These are phyloP conservation scores for Solanum peruvianum DNA, from an alignment of 257 asterid genomes.

Conservation along the genomic window DNA sequence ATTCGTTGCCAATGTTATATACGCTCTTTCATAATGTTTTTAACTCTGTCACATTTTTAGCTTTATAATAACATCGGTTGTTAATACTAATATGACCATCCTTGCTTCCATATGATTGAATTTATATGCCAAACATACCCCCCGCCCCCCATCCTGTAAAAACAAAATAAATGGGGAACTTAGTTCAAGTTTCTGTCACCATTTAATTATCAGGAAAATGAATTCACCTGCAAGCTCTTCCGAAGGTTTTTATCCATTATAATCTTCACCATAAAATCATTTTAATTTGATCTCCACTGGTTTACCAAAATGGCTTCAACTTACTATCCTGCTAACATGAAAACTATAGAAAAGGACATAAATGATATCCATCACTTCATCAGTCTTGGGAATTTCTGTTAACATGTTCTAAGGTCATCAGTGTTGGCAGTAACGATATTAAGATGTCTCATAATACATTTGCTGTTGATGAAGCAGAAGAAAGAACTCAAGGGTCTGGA, in stretches of 20 bases:
- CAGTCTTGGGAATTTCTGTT: neutral
- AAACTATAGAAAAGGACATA: neutral
- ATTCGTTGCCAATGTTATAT: neutral
- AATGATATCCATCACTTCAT: neutral
- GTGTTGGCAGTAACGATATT: conserved; percentile 2
- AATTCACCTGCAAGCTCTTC: neutral
- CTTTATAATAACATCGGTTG: neutral
- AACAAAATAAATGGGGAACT: neutral
- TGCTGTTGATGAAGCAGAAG: conserved; percentile 25
- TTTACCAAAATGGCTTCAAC: neutral
- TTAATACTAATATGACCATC: neutral
- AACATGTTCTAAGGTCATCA: neutral
- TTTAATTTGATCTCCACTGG: neutral
- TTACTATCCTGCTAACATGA: neutral
- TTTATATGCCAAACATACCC: neutral
- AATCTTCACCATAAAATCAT: neutral
- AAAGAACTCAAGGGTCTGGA: conserved; percentile 12
- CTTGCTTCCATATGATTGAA: neutral
- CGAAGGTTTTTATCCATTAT: neutral
- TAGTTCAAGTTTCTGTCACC: neutral
- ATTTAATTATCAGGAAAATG: neutral
- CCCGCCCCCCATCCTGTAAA: neutral
- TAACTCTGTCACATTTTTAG: neutral
- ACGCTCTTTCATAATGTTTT: neutral
- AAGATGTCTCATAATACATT: conserved; percentile 21